phyloP scores from a whole-genome alignment of 306 rosid species.

The Prunus persica region Prunus_persica_NCBIv2 NC_034013.1:16702501-16703000 shows the following conservation, averaged over 20 bases:
- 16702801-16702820: constrained; percentile 49
- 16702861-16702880: not conserved
- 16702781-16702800: constrained; percentile 48
- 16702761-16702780: constrained; percentile 13
- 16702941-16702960: constrained; percentile 78
- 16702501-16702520: constrained; percentile 29
- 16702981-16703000: constrained; percentile 47
- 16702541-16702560: not conserved
- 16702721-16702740: constrained; percentile 13
- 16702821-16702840: constrained; percentile 87
- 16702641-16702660: not conserved
- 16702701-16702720: constrained; percentile 33
- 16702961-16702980: constrained; percentile 63
- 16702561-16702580: not conserved
- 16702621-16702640: not conserved
- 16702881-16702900: not conserved
- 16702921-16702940: constrained; percentile 46
- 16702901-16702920: constrained; percentile 1
- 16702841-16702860: constrained; percentile 7
- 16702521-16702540: constrained; percentile 32
- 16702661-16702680: not conserved
- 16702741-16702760: constrained; percentile 17
- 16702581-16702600: not conserved
- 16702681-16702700: constrained; percentile 9
- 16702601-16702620: too few relatives aligned